phyloP scores from a whole-genome alignment of 768 basidiomycete species.

The Scleroderma citrinum region DNA sequence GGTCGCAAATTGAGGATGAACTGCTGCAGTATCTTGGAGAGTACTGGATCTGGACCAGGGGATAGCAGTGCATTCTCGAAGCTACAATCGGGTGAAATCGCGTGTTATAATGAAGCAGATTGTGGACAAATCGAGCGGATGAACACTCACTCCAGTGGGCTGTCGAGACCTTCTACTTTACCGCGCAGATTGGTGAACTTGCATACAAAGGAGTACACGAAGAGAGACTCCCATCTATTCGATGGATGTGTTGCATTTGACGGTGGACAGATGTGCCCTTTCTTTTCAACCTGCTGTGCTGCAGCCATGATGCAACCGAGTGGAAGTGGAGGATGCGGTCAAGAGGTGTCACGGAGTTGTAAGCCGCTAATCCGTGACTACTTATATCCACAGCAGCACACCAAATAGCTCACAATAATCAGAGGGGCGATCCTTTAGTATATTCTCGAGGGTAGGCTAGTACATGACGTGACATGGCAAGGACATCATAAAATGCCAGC shows the following conservation, averaged over 20 bases:
- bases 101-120: slow-evolving; percentile 24
- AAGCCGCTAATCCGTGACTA: slow-evolving; percentile 30
- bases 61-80: slow-evolving; percentile 75
- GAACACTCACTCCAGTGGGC: slow-evolving; percentile 73
- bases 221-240: slow-evolving; percentile 83
- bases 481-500: slow-evolving; percentile 13
- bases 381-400: slow-evolving; percentile 30
- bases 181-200: slow-evolving; percentile 71
- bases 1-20: slow-evolving; percentile 82
- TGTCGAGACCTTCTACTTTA: slow-evolving; percentile 74
- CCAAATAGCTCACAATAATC: slow-evolving; percentile 34
- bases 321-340: slow-evolving; percentile 31
- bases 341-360: slow-evolving; percentile 31
- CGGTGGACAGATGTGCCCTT: slow-evolving; percentile 47
- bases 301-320: slow-evolving; percentile 33
- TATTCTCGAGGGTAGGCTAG: slow-evolving; percentile 10
- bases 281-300: slow-evolving; percentile 35
- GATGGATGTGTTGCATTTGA: slow-evolving; percentile 66
- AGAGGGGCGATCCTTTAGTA: slow-evolving; percentile 19
- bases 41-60: slow-evolving; percentile 63
- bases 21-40: slow-evolving; percentile 65
- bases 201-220: slow-evolving; percentile 81
- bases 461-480: slow-evolving; percentile 16
- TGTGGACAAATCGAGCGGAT: slow-evolving; percentile 13
- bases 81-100: slow-evolving; percentile 38